phyloP scores from a whole-genome alignment of 2,329 filamentous ascomycete species.

The Colletotrichum tanaceti region DNA sequence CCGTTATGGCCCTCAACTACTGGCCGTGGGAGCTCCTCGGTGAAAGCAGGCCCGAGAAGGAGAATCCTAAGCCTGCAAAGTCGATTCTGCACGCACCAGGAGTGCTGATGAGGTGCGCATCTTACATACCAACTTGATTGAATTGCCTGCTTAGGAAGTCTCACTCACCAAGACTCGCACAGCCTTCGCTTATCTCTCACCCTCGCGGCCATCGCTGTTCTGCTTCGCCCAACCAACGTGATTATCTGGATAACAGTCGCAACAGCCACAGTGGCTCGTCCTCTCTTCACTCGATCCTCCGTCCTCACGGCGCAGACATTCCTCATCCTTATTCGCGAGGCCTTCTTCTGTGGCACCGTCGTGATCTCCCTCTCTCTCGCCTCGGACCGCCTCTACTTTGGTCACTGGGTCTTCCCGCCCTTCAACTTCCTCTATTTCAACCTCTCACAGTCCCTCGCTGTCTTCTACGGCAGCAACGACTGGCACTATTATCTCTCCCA shows the following conservation, averaged over 20 bases:
- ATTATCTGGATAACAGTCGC: slow-evolving; percentile 83
- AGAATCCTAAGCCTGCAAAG: slow-evolving; percentile 52
- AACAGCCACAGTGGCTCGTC: slow-evolving; percentile 56
- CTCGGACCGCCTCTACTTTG: slow-evolving; percentile 84
- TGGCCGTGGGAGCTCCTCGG: slow-evolving; percentile 86
- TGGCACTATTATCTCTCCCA: slow-evolving; percentile 95
- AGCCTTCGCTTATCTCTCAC: slow-evolving; percentile 70
- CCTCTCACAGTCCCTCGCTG: slow-evolving; percentile 83
- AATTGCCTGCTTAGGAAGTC: not conserved
- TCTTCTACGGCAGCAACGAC: slow-evolving; percentile 92
- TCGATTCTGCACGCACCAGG: slow-evolving; percentile 44
- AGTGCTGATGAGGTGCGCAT: slow-evolving; percentile 45
- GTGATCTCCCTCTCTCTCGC: slow-evolving; percentile 73
- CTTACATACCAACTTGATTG: too few species aligned
- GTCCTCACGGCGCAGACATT: slow-evolving; percentile 58
- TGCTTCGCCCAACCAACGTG: slow-evolving; percentile 89
- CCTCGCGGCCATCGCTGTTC: slow-evolving; percentile 83
- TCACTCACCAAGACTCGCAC: slow-evolving; percentile 42
- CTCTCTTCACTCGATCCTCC: slow-evolving; percentile 51
- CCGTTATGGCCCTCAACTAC: slow-evolving; percentile 79
- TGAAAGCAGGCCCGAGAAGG: slow-evolving; percentile 53
- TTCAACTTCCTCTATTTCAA: slow-evolving; percentile 93
- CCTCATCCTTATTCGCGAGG: slow-evolving; percentile 70
- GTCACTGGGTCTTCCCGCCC: slow-evolving; percentile 87
- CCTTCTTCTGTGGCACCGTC: slow-evolving; percentile 69